Conservation (phyloP, 257 asterid species). For the Asclepias syriaca region DNA sequence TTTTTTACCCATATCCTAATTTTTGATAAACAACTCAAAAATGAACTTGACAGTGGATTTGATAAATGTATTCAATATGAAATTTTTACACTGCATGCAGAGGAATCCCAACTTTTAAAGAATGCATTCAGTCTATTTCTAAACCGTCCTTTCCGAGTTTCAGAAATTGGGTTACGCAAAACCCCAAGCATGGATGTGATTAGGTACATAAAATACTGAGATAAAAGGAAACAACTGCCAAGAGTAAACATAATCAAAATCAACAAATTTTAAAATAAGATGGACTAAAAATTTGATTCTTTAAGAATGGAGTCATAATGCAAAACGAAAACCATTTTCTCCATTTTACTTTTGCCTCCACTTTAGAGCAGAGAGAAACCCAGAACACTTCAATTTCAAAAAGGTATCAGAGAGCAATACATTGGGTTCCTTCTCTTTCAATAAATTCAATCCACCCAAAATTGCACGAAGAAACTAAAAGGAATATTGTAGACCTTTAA, state of each 20-base stretch:
- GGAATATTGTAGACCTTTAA: neutral
- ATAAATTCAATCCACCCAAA: neutral
- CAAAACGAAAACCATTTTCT: neutral
- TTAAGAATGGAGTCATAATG: neutral
- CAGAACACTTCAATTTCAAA: no score
- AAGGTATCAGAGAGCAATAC: neutral
- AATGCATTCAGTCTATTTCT: neutral
- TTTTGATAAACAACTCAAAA: no score
- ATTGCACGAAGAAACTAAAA: neutral
- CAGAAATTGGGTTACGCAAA: neutral
- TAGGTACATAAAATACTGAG: neutral
- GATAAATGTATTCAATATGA: no score
- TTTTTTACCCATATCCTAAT: neutral
- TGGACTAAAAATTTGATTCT: neutral
- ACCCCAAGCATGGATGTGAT: neutral
- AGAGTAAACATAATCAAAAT: neutral
- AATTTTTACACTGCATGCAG: neutral
- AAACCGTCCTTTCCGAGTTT: neutral
- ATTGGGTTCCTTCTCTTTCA: neutral
- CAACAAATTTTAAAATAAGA: neutral
- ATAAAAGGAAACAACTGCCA: neutral
- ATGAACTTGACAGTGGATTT: neutral
- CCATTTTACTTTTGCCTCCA: neutral
- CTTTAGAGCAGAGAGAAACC: no score
- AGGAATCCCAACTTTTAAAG: neutral